These are phyloP conservation scores for Blastobotrys terrestris DNA, from an alignment of 805 yeast species.

Conservation along the genomic window DNA sequence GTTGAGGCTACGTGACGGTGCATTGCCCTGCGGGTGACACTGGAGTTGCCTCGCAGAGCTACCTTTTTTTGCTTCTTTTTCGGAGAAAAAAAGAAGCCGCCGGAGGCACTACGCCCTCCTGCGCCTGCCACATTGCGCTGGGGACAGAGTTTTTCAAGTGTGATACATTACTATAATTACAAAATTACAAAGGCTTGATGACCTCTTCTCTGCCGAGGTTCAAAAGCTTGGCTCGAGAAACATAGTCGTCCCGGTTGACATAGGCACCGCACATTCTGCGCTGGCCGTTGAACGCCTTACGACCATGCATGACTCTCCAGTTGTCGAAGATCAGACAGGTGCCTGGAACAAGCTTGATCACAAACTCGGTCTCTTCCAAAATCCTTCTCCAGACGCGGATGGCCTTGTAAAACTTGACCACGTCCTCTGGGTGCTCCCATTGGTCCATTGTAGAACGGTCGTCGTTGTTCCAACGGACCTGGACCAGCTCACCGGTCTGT, in stretches of 20 bases:
- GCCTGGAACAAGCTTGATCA: conserved; percentile 56
- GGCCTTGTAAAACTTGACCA: conserved; percentile 50
- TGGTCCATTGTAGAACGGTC: conserved; percentile 58
- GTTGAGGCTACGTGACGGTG: too few species aligned
- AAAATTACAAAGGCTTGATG: conserved; percentile 23
- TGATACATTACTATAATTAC: too few species aligned
- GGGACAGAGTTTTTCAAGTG: too few species aligned
- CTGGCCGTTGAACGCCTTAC: conserved; percentile 60
- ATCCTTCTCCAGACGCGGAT: conserved; percentile 51
- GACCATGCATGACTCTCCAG: conserved; percentile 66
- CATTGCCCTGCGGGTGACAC: too few species aligned
- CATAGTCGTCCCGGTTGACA: conserved; percentile 60
- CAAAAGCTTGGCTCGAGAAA: conserved; percentile 40
- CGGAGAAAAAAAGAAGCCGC: too few species aligned
- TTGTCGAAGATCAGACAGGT: conserved; percentile 63
- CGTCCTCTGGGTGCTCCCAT: conserved; percentile 39
- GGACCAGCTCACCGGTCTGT: conserved; percentile 44
- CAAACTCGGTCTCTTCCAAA: conserved; percentile 47
- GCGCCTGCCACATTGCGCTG: too few species aligned
- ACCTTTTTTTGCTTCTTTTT: too few species aligned
- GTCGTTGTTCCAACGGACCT: conserved; percentile 66
- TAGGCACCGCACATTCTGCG: conserved; percentile 72
- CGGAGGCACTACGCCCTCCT: too few species aligned
- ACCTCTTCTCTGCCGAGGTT: conserved; percentile 45
- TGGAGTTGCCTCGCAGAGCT: too few species aligned